Percentiles rank a stretch among this genome's conserved stretches.
phyloP scores from a whole-genome alignment of 768 basidiomycete genomes.

The Lactifluus hygrophoroides region DNA sequence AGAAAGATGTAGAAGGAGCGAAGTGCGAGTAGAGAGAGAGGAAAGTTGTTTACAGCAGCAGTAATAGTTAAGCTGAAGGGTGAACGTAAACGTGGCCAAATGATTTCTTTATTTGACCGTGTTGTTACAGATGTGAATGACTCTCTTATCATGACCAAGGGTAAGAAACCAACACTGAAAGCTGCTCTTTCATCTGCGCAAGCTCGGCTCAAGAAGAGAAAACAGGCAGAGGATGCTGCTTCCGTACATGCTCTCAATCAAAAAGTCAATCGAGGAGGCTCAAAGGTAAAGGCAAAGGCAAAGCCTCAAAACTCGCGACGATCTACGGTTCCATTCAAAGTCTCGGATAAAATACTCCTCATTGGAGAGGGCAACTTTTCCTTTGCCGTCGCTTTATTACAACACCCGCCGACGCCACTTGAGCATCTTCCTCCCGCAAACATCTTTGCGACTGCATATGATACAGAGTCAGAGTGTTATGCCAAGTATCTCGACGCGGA shows the following conservation, averaged over 20 bases:
- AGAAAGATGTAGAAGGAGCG: not conserved
- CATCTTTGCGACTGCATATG: slow-evolving; percentile 80
- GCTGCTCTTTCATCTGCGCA: slow-evolving; percentile 64
- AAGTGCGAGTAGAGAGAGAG: not conserved
- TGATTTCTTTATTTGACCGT: slow-evolving; percentile 14
- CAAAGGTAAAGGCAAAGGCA: slow-evolving; percentile 34
- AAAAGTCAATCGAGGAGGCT: slow-evolving; percentile 31
- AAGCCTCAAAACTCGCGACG: slow-evolving; percentile 27
- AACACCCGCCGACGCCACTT: slow-evolving; percentile 37
- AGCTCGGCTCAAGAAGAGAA: slow-evolving; percentile 50
- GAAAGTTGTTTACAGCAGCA: too few relatives aligned
- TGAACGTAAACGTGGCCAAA: not conserved
- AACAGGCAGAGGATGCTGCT: slow-evolving; percentile 39
- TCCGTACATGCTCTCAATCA: slow-evolving; percentile 46
- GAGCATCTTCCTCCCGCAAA: slow-evolving; percentile 52
- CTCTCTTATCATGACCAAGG: slow-evolving; percentile 9
- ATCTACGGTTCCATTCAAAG: slow-evolving; percentile 55
- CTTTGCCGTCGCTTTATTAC: slow-evolving; percentile 67
- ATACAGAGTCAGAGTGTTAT: slow-evolving; percentile 66
- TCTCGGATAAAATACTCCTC: slow-evolving; percentile 62
- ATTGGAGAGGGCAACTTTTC: slow-evolving; percentile 97
- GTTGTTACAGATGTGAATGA: too few relatives aligned
- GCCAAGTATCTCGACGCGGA: slow-evolving; percentile 74
- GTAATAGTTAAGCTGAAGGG: not conserved
- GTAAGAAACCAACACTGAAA: slow-evolving; percentile 43